These are phyloP conservation scores for Podaxis mareebaensis DNA, from an alignment of 768 basidiomycete genomes.

Conservation along the genomic window DNA sequence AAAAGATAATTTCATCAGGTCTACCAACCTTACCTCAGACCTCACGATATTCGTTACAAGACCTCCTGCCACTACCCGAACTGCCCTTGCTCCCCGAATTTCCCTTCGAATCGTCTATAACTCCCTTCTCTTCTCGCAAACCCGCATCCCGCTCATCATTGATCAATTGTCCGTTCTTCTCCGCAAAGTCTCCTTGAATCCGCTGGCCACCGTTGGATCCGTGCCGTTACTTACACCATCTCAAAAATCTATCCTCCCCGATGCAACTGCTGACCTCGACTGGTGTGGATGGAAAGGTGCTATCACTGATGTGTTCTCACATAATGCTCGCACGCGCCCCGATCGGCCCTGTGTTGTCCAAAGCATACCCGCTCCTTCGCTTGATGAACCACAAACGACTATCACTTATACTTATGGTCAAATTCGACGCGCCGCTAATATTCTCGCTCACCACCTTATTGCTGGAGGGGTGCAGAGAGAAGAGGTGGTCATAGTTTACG, in stretches of 20 bases:
- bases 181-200: constrained; percentile 66
- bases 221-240: constrained; percentile 75
- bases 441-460: constrained; percentile 87
- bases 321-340: constrained; percentile 79
- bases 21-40: constrained; percentile 87
- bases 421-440: constrained; percentile 84
- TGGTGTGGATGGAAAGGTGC: constrained; percentile 99
- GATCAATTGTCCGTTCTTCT: constrained; percentile 85
- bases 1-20: constrained; percentile 72
- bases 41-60: constrained; percentile 87
- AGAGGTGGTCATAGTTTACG: constrained; percentile 98
- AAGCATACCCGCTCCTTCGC: constrained; percentile 47
- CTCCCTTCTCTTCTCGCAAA: constrained; percentile 84
- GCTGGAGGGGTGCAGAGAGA: constrained; percentile 85
- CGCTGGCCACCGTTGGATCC: constrained; percentile 70
- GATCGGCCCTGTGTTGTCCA: constrained; percentile 91
- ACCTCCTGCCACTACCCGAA: constrained; percentile 64
- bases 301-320: constrained; percentile 92
- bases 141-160: constrained; percentile 74
- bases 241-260: constrained; percentile 73
- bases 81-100: constrained; percentile 71
- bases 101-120: constrained; percentile 90
- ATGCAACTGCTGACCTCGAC: constrained; percentile 84
- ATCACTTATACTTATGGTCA: constrained; percentile 73
- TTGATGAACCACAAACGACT: constrained; percentile 48